Conservation (phyloP, 148 eudicot species). For the Silene conica region DNA sequence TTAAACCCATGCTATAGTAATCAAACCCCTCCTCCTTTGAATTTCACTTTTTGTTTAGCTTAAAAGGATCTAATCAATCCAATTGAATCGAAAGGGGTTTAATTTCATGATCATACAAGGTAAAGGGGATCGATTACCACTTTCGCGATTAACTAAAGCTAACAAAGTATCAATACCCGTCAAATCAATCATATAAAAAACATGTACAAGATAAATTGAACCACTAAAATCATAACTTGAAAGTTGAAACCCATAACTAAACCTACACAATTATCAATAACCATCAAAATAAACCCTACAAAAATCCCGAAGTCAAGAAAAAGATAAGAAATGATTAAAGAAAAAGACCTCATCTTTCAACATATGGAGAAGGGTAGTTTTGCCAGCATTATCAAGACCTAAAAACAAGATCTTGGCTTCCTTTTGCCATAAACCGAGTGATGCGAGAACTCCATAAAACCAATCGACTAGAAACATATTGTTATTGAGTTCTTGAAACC, state of each 20-base stretch:
- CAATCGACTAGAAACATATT: conserved; percentile 64
- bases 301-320: background rate
- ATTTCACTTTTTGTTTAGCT: no score
- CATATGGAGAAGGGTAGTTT: conserved; percentile 68
- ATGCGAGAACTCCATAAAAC: conserved; percentile 67
- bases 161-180: background rate
- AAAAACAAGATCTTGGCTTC: conserved; percentile 61
- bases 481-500: conserved; percentile 12
- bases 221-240: no score
- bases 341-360: conserved; percentile 60
- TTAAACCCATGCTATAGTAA: no score
- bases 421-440: conserved; percentile 62
- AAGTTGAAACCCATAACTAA: no score
- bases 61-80: background rate
- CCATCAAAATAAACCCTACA: conserved; percentile 7
- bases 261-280: background rate
- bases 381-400: conserved; percentile 68
- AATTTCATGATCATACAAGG: no score
- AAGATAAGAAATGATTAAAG: background rate
- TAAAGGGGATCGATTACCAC: no score
- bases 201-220: no score
- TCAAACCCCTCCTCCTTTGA: no score
- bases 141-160: no score
- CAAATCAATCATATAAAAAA: background rate
- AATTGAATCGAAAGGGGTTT: background rate